A percentile compares a stretch with the other conserved stretches of the same genome.
phyloP scores from a whole-genome alignment of 1,284 basidiomycete species.

The Fomitiporia mediterranea region DNA sequence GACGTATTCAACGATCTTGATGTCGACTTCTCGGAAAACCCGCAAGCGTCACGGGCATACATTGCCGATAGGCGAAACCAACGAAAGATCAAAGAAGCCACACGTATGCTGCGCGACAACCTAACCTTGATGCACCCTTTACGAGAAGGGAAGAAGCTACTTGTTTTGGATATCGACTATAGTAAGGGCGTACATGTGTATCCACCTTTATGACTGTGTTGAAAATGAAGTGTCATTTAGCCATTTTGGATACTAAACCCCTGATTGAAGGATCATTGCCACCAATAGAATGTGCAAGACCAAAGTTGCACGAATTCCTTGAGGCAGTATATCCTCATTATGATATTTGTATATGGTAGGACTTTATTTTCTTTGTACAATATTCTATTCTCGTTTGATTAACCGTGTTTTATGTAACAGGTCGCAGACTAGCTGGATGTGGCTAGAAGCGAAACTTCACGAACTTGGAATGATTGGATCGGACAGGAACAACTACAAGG shows the following conservation, averaged over 20 bases:
- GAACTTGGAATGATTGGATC: conserved; percentile 83
- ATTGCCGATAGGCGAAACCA: conserved; percentile 72
- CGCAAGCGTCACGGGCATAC: conserved; percentile 53
- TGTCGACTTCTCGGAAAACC: conserved; percentile 64
- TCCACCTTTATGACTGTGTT: not conserved
- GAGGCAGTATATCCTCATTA: conserved; percentile 75
- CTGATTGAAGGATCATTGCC: conserved; percentile 74
- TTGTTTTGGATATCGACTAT: conserved; percentile 89
- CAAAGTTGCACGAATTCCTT: conserved; percentile 81
- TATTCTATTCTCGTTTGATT: not conserved
- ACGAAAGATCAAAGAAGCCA: conserved; percentile 72
- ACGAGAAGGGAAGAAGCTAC: conserved; percentile 69
- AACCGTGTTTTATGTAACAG: conserved; percentile 30
- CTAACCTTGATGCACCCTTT: conserved; percentile 74
- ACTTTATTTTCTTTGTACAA: not conserved
- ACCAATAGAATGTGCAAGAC: conserved; percentile 75
- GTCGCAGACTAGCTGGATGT: conserved; percentile 87
- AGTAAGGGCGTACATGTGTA: conserved; percentile 39
- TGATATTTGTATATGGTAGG: conserved; percentile 80
- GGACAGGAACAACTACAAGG: conserved; percentile 61
- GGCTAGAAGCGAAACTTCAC: conserved; percentile 87
- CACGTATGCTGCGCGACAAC: conserved; percentile 49
- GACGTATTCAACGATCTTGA: conserved; percentile 80
- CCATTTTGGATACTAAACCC: conserved; percentile 81
- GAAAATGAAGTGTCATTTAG: conserved; percentile 33